Evolutionary conservation across 805 yeast genomes (phyloP), one percentile per base, ranked within the genome.

Genomic region (Alloascoidea hylecoeti): DNA sequence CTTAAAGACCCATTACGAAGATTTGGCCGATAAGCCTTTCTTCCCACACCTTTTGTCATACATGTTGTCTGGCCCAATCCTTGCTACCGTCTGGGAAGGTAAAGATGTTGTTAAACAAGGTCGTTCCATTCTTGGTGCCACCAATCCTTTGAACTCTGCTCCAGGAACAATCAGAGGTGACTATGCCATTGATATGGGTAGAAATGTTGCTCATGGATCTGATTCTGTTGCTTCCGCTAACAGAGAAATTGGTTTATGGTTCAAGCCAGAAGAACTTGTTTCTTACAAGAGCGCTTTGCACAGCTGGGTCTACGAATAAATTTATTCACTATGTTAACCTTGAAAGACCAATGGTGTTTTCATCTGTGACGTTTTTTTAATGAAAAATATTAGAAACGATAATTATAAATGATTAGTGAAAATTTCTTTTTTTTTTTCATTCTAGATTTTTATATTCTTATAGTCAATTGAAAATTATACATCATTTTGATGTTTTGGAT

Each of bases 141-240:
- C 98, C 66, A 89, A 92, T 83, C 98, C 99, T 62, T 73, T 80
- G 62, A 78, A 75, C 55, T 83, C 96, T 54, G 89, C 94, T 51
- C 97, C 97, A 66, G 99, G 99, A 66, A 92, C 99, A 68, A 92
- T 92, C 75, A 86, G 99, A 75, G 97, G 95, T 64, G 99, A 92
- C 72, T 92, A 68, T 54, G 98, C 96, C 63, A 70, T 92, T 56
- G 98, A 92, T 69, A 85, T 83, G 76, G 98, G 99, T 63, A 86
- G 99, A 80, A 92, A 92, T 77, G 95, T 92, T 58, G 73, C 82
- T 64, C 99, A 92, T 76, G 98, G 98, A 66, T 89, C 97, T 52
- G 99, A 92, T 76, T 86, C 97, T 47, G 98, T 92, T 57, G 98
- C 89, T 71, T 71, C 79, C 53, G 99, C 99, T 57, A 66, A 85